phyloP scores from a whole-genome alignment of 352 stramenopile genomes.

The Globisporangium acanthophoron region DNA sequence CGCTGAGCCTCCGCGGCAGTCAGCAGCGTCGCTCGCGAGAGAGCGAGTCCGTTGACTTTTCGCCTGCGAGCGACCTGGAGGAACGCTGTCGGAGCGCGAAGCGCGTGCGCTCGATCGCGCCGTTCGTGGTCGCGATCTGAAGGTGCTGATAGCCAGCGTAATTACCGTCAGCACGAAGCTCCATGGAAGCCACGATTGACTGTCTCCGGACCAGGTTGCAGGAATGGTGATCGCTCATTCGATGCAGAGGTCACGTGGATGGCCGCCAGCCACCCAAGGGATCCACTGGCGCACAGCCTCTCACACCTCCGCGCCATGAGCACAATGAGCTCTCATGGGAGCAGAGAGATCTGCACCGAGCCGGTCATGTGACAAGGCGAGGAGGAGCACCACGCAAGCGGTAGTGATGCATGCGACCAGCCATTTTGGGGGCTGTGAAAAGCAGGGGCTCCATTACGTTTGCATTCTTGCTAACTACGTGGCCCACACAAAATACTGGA shows the following conservation, averaged over 20 bases:
- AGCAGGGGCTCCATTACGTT: too few relatives aligned
- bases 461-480: too few relatives aligned
- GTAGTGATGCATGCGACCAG: too few relatives aligned
- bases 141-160: too few relatives aligned
- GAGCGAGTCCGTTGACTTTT: background rate
- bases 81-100: background rate
- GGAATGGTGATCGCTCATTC: background rate
- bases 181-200: too few relatives aligned
- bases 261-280: background rate
- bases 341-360: too few relatives aligned
- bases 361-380: too few relatives aligned
- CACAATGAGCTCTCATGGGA: background rate
- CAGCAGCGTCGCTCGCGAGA: background rate
- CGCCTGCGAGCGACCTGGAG: background rate
- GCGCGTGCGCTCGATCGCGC: background rate
- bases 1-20: slow-evolving; percentile 2
- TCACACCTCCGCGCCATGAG: background rate
- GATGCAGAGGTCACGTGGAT: background rate
- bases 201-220: background rate
- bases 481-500: too few relatives aligned
- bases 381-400: too few relatives aligned
- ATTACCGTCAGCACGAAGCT: too few relatives aligned
- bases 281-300: background rate
- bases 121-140: background rate
- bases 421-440: too few relatives aligned